Evolutionary conservation across 139 green algal genomes (phyloP).

Genomic region (Chlorella sp.): DNA sequence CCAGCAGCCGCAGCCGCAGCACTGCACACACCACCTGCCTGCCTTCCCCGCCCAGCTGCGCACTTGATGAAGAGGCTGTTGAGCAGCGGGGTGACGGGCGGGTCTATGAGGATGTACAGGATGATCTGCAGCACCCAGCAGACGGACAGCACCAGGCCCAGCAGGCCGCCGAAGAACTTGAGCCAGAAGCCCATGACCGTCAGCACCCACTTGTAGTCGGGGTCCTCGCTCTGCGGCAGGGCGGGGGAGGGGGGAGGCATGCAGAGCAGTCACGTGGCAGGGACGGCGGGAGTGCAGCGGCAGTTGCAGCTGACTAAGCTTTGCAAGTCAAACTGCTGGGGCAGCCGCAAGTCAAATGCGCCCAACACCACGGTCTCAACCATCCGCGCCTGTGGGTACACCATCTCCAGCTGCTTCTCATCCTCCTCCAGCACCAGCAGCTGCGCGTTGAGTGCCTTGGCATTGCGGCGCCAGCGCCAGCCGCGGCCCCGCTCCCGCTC

Average conservation of each 20-base stretch:
- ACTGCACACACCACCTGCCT: neutral
- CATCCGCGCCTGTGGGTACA: conserved; percentile 82
- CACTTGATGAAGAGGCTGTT: conserved; percentile 91
- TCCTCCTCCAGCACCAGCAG: conserved; percentile 92
- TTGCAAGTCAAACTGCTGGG: neutral
- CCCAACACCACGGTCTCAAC: too few relatives aligned
- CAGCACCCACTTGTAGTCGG: conserved; percentile 78
- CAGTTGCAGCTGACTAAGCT: too few relatives aligned
- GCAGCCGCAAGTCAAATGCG: too few relatives aligned
- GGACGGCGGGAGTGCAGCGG: neutral
- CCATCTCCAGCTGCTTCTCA: conserved; percentile 77
- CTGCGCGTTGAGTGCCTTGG: conserved; percentile 77
- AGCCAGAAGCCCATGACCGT: conserved; percentile 85
- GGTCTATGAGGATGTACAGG: conserved; percentile 90
- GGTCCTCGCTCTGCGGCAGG: conserved; percentile 76
- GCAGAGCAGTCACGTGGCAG: neutral
- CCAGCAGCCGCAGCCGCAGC: neutral
- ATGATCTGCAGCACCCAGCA: conserved; percentile 95
- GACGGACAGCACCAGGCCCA: conserved; percentile 74
- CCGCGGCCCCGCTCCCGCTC: conserved; percentile 61
- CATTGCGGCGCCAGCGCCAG: conserved; percentile 80
- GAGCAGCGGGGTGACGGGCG: conserved; percentile 84
- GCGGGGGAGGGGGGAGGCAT: neutral
- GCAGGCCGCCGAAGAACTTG: conserved; percentile 73
- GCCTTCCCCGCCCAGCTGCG: conserved; percentile 20